Base-by-base conservation (phyloP, 2,329 filamentous ascomycete species). In the Neonectria sp. region DNA sequence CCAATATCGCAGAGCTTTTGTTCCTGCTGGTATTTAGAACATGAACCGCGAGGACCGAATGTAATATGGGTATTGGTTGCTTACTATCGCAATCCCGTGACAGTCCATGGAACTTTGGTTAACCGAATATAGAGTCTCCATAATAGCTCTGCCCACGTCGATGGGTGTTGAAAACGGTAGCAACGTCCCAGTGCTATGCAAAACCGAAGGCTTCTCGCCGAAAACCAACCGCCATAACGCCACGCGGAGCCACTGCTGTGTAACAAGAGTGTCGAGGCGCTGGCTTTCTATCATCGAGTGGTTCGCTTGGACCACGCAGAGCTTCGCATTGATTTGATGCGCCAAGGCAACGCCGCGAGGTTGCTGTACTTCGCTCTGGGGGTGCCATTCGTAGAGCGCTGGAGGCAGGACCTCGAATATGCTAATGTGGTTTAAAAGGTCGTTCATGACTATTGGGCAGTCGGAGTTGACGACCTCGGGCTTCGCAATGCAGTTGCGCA, bases 1-100 rank as follows among this genome's bases (percentile, higher is more conserved):
- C 72, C 72, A 29, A 75, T 73, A 17, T 75, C 72, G 52, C 73
- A 74, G 6, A 75, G 57, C 29, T 75, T 75, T 61, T 75, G 72
- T 52, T 75, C 73, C 72, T 75, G n/a, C 21, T 15, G 4, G 9
- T 9, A 13, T 27, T 48, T 45, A 45, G 43, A 45, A 45, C n/a
- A 3, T 24, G 43, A 8, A 21, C 43, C 3, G 21, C 17, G 7
- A 15, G 33, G 12, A 37, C 21, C 33, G 27, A 33, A 48, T 7
- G 40, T 52, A 17, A 7, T 6, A 35, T 5, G 6, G 8, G 12
- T 21, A 13, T 25, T 15, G 37, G 45, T 29, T 25, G 61, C 71
- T 63, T 60, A 75, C 72, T 29, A 75, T 69, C 1, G 68, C 68
- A 37, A 74, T 74, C 6, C 73, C 72, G 24, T 74, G 72, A 15